Base-by-base conservation (phyloP, 768 basidiomycete genomes). In the Pulveroboletus sp. region DNA sequence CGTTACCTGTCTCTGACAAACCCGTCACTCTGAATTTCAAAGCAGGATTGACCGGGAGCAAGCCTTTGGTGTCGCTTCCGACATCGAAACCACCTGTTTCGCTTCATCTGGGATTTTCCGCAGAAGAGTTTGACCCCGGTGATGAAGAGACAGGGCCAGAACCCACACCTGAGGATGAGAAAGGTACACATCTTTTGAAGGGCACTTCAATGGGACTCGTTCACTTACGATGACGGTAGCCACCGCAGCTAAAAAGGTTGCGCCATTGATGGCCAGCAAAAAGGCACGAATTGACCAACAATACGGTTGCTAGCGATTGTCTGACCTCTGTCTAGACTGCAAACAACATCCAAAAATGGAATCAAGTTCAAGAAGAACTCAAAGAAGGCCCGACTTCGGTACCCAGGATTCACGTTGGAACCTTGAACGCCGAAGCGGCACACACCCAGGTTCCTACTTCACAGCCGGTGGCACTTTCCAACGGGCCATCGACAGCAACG, bases 271-370 rank as follows among this genome's bases (percentile, higher is more conserved):
- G 32, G 82, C 85, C 19, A 91, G 87, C 65, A 90, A 84, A 75
- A 93, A 91, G 84, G 91, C 86, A 58, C 32, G 68, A 53, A 51
- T 24, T 4, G 1, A 40, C 10, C 3, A 32, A 5, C 3, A 20
- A 33, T 24, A 11, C 43, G 6, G 7, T 40, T 25, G 14, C 16
- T 19, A 9, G 17, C 20, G 8, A 16, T 40, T n/a, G 43, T 27
- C n/a, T 59, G 37, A 54, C 44, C 23, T 50, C 14, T 40, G 8
- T 44, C 35, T 63, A 97, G 91, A 89, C 84, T 38, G 88, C 80
- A 41, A 88, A 80, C 66, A 93, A 94, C 60, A 97, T 99, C 63
- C 85, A 79, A 60, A 97, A 98, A 65, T 99, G 95, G 97, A 98
- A 94, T 64, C 87, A 86, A 72, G 90, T 94, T 10, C 91, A 95